A percentile compares a stretch with the other conserved stretches of the same genome.
Evolutionary conservation across 352 stramenopile genomes (phyloP).

Genomic region (Albugo laibachii): DNA sequence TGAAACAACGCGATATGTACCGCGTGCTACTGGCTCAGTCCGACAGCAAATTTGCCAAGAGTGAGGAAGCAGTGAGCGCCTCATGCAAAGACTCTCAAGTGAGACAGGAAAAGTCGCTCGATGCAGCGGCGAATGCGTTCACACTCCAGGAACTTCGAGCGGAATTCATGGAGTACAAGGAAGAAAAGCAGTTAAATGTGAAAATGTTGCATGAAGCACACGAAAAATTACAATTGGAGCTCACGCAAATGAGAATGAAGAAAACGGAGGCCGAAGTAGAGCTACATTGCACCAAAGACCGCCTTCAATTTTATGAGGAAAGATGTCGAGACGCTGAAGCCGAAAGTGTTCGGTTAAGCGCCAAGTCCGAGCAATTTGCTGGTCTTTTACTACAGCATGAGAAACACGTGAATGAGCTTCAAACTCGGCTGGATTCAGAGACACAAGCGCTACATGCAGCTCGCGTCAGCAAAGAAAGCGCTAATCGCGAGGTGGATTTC

Average conservation of each 20-base stretch:
- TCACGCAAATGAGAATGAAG: conserved; percentile 21
- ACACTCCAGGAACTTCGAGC: conserved; percentile 33
- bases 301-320: conserved; percentile 29
- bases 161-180: conserved; percentile 64
- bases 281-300: conserved; percentile 36
- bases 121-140: background rate
- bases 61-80: conserved; percentile 4
- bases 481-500: conserved; percentile 20
- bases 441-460: conserved; percentile 22
- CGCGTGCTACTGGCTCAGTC: conserved; percentile 80
- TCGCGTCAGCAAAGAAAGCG: conserved; percentile 14
- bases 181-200: conserved; percentile 43
- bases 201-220: conserved; percentile 49
- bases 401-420: conserved; percentile 25
- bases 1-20: conserved; percentile 94
- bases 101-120: background rate
- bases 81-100: background rate
- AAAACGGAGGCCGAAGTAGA: conserved; percentile 60
- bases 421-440: conserved; percentile 34
- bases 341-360: conserved; percentile 35
- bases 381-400: conserved; percentile 43
- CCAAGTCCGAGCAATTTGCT: conserved; percentile 37
- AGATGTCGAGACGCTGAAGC: conserved; percentile 32
- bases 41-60: conserved; percentile 45
- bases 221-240: conserved; percentile 27